Percentiles rank a stretch among this genome's conserved stretches.
Evolutionary conservation across 441 rosid species (phyloP).

Genomic region (Jatropha podagrica): DNA sequence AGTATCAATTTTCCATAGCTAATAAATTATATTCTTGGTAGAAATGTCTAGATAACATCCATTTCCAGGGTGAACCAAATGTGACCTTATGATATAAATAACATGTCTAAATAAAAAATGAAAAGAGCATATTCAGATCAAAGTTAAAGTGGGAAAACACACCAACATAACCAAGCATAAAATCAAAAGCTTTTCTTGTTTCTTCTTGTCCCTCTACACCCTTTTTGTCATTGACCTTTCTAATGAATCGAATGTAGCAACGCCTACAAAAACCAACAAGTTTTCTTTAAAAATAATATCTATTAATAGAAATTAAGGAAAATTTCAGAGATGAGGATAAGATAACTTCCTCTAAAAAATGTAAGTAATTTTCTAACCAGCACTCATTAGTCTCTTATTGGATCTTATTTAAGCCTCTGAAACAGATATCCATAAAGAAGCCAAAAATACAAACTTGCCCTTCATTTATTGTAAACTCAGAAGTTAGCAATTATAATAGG

Average conservation of each 20-base stretch:
- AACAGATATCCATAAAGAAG: not conserved
- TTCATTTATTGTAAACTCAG: not conserved
- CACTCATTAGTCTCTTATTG: not conserved
- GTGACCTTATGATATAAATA: not conserved
- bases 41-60: not conserved
- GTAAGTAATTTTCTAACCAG: not conserved
- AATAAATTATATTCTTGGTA: too few relatives aligned
- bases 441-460: not conserved
- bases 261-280: slow-evolving; percentile 53
- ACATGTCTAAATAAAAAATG: not conserved
- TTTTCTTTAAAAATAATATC: not conserved
- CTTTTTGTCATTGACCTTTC: slow-evolving; percentile 89
- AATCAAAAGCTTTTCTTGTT: slow-evolving; percentile 89
- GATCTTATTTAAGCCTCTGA: not conserved
- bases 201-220: slow-evolving; percentile 92
- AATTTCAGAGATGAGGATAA: not conserved
- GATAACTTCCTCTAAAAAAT: slow-evolving; percentile 3
- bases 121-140: slow-evolving; percentile 13
- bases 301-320: not conserved
- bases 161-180: slow-evolving; percentile 91
- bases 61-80: not conserved
- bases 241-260: slow-evolving; percentile 89
- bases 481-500: not conserved
- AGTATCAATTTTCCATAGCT: not conserved
- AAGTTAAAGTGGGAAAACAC: slow-evolving; percentile 31